Evolutionary conservation across 495 filamentous ascomycete species (phyloP).

Genomic region (Aspergillus cavernicola): DNA sequence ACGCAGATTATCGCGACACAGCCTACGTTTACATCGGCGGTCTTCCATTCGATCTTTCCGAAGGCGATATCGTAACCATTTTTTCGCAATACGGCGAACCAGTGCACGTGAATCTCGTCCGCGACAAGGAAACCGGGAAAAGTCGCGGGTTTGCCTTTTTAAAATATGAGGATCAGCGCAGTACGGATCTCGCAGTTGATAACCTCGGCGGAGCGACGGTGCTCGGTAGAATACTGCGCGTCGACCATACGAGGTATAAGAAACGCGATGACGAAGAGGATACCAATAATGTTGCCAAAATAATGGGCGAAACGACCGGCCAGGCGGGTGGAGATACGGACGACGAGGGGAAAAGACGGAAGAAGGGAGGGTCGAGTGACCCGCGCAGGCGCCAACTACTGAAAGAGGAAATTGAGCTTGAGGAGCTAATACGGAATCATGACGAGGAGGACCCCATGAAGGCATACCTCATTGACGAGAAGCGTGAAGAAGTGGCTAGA

Average conservation of each 20-base stretch:
- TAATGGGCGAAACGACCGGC: conserved; percentile 32
- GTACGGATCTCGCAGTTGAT: conserved; percentile 91
- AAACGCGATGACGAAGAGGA: conserved; percentile 79
- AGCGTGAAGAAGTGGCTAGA: conserved; percentile 77
- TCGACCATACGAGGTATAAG: conserved; percentile 93
- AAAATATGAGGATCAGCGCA: conserved; percentile 98
- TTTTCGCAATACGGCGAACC: conserved; percentile 98
- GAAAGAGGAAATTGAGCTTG: conserved; percentile 73
- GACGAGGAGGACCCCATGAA: conserved; percentile 99
- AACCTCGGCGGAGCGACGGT: conserved; percentile 86
- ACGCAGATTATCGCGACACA: conserved; percentile 94
- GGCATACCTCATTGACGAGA: conserved; percentile 78
- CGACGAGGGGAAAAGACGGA: conserved; percentile 40
- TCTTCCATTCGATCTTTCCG: conserved; percentile 87
- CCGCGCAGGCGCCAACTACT: conserved; percentile 43
- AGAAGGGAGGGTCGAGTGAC: conserved; percentile 33
- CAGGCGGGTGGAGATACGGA: conserved; percentile 27
- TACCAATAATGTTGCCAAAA: conserved; percentile 48
- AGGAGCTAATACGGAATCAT: conserved; percentile 68
- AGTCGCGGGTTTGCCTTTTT: conserved; percentile 90
- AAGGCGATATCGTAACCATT: conserved; percentile 93
- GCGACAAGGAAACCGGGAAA: conserved; percentile 95
- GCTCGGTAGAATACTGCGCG: conserved; percentile 73
- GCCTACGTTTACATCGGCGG: conserved; percentile 96
- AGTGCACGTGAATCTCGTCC: conserved; percentile 80